phyloP scores from a whole-genome alignment of 192 early-diverging fungal genomes.

The Umbelopsis ramanniana region DNA sequence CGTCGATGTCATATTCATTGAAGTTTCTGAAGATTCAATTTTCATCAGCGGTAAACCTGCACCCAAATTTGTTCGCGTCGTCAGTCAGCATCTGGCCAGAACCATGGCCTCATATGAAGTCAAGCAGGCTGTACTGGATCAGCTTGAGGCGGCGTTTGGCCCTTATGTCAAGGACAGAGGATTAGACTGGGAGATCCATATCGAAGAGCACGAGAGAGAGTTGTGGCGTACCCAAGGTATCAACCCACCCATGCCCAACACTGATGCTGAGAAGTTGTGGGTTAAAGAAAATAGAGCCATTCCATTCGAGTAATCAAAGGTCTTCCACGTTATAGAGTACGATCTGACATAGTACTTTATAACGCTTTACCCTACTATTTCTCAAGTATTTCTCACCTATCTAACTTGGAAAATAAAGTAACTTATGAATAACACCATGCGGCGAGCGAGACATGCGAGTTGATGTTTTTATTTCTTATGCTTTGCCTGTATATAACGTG shows the following conservation, averaged over 20 bases:
- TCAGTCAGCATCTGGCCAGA: slow-evolving; percentile 20
- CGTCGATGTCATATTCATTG: background rate
- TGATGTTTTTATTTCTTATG: too few relatives aligned
- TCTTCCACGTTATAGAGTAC: too few relatives aligned
- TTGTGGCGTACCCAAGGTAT: background rate
- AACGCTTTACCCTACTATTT: too few relatives aligned
- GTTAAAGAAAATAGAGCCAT: background rate
- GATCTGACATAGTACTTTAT: too few relatives aligned
- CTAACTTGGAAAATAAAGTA: too few relatives aligned
- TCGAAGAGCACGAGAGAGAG: slow-evolving; percentile 1
- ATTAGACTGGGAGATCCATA: slow-evolving; percentile 20
- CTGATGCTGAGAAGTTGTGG: slow-evolving; percentile 13
- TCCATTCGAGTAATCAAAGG: background rate
- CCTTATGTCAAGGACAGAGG: slow-evolving; percentile 20
- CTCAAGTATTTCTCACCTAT: too few relatives aligned
- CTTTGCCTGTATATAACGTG: too few relatives aligned
- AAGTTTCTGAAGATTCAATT: background rate
- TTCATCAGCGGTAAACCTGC: background rate
- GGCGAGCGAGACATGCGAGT: too few relatives aligned
- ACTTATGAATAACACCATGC: too few relatives aligned
- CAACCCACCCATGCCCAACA: slow-evolving; percentile 15
- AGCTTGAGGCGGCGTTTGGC: background rate
- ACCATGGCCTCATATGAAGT: slow-evolving; percentile 13
- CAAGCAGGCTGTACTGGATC: background rate
- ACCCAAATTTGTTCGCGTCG: slow-evolving; percentile 1